Conservation (phyloP, 441 rosid species). For the Kokia cookei region DNA sequence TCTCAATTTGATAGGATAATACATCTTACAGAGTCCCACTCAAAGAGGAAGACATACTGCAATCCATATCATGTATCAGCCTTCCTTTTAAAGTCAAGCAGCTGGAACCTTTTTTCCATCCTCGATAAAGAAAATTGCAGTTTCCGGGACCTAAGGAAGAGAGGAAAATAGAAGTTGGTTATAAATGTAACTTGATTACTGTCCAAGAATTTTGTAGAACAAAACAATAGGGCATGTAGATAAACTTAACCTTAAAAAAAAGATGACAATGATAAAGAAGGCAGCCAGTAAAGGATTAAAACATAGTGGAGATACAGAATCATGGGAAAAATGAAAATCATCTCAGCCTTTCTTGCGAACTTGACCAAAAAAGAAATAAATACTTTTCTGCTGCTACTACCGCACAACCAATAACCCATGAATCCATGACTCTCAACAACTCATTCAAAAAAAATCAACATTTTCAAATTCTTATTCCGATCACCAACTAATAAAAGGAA, state of each 20-base stretch:
- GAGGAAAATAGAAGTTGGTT: background rate
- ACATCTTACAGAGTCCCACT: background rate
- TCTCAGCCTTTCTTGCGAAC: background rate
- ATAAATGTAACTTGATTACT: background rate
- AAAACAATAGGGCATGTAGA: background rate
- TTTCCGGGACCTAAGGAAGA: constrained; percentile 38
- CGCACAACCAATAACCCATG: background rate
- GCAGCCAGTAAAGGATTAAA: background rate
- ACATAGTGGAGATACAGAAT: background rate
- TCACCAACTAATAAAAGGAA: background rate
- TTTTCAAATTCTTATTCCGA: background rate
- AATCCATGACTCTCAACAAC: background rate
- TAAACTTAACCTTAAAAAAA: background rate
- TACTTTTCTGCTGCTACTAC: background rate
- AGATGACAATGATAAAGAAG: background rate
- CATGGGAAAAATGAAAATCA: background rate
- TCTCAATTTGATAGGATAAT: background rate
- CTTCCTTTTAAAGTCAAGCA: constrained; percentile 12
- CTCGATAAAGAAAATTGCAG: constrained; percentile 59
- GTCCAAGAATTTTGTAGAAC: constrained; percentile 7
- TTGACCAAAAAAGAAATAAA: background rate
- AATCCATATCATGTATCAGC: background rate
- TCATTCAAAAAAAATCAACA: background rate
- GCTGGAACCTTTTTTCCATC: constrained; percentile 58
- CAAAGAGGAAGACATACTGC: background rate